Evolutionary conservation across 345 rosid species (phyloP).

Genomic region (Rhodamnia argentea): DNA sequence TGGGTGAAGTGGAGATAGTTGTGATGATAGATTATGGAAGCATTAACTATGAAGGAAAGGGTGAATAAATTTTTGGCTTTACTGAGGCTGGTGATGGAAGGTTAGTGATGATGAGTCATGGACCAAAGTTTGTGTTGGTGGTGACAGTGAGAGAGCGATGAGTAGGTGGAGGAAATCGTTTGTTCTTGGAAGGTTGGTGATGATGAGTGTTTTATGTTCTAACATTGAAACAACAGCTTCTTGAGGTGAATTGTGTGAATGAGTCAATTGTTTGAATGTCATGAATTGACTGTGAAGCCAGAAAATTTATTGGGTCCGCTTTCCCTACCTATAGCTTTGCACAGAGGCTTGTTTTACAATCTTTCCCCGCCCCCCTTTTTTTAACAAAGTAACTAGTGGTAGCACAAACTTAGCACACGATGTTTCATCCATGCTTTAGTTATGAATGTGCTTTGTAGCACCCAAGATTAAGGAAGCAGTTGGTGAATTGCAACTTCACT

Average conservation of each 20-base stretch:
- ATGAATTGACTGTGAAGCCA: not conserved
- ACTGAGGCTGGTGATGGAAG: too few relatives aligned
- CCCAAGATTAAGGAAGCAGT: conserved; percentile 35
- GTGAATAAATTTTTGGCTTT: too few relatives aligned
- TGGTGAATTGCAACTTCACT: conserved; percentile 30
- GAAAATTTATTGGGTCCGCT: too few relatives aligned
- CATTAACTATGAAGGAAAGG: not conserved
- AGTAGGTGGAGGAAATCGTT: not conserved
- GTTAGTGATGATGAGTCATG: not conserved
- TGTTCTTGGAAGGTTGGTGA: not conserved
- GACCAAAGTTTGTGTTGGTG: not conserved
- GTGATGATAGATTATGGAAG: too few relatives aligned
- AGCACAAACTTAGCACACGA: too few relatives aligned
- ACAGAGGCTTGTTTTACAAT: too few relatives aligned
- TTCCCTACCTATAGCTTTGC: too few relatives aligned
- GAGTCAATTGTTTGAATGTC: not conserved
- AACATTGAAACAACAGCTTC: not conserved
- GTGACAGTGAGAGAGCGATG: not conserved
- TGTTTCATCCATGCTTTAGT: not conserved
- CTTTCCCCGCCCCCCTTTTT: too few relatives aligned
- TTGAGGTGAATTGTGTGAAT: not conserved
- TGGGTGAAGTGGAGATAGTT: too few relatives aligned
- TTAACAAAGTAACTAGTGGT: not conserved
- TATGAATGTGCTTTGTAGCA: conserved; percentile 28
- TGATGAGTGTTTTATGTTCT: not conserved